Percentiles rank a stretch among this genome's conserved stretches.
These are phyloP conservation scores for Phyllosticta citribraziliensis DNA, from an alignment of 2,329 filamentous ascomycete species.

Conservation along the genomic window DNA sequence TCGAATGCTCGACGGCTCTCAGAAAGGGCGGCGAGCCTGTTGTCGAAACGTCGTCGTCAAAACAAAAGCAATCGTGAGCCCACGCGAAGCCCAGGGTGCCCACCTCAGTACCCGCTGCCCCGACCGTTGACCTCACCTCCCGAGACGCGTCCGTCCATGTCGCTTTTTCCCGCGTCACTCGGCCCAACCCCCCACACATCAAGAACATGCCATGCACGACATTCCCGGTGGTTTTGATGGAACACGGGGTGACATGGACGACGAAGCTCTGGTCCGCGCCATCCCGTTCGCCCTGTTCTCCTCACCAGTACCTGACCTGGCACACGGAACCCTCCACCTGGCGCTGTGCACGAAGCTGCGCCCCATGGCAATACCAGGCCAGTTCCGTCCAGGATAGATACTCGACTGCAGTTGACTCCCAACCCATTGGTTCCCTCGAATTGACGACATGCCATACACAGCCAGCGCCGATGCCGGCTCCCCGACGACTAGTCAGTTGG, in stretches of 20 bases:
- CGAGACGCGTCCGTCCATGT: background rate
- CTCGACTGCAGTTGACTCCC: background rate
- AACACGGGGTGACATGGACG: background rate
- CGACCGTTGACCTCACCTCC: background rate
- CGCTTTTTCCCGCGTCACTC: background rate
- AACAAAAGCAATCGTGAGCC: background rate
- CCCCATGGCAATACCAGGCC: background rate
- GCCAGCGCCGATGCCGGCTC: background rate
- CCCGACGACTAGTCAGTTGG: background rate
- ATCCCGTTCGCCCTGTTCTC: background rate
- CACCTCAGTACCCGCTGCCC: background rate
- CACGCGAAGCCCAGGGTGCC: background rate
- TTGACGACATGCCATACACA: background rate
- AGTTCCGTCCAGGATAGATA: background rate
- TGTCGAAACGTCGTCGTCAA: background rate
- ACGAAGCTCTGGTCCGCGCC: background rate
- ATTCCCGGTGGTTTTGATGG: background rate
- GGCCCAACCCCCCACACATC: background rate
- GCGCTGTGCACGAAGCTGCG: background rate
- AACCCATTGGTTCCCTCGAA: background rate
- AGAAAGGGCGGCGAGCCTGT: background rate
- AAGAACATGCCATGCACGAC: background rate
- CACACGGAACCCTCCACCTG: background rate
- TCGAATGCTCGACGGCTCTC: background rate
- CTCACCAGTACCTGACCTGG: background rate